These are phyloP conservation scores for Porcisia deanei DNA, from an alignment of 208 protist genomes.

Conservation along the genomic window DNA sequence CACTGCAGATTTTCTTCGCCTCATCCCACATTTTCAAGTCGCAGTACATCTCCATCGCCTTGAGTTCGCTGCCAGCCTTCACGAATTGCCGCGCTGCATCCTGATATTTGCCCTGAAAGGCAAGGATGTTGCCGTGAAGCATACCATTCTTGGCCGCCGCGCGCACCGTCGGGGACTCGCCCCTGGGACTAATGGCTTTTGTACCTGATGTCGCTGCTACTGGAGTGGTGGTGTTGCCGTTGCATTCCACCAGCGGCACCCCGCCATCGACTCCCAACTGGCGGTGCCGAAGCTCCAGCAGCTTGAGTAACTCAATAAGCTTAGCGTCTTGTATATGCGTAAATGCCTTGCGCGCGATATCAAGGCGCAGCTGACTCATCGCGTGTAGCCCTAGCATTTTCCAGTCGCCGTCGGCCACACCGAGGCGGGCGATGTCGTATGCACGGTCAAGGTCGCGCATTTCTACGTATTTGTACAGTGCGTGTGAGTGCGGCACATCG, in stretches of 20 bases:
- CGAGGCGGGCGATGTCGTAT: slow-evolving; percentile 93
- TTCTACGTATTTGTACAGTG: slow-evolving; percentile 93
- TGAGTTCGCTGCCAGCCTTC: slow-evolving; percentile 70
- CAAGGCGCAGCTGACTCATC: slow-evolving; percentile 88
- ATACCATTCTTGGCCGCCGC: slow-evolving; percentile 39
- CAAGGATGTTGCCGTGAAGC: slow-evolving; percentile 88
- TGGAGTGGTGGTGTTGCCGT: neutral
- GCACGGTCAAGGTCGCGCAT: slow-evolving; percentile 87
- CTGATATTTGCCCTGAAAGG: slow-evolving; percentile 94
- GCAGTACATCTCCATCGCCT: slow-evolving; percentile 94
- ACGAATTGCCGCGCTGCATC: slow-evolving; percentile 91
- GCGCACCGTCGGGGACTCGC: neutral
- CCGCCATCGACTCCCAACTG: slow-evolving; percentile 33
- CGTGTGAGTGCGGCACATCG: slow-evolving; percentile 93
- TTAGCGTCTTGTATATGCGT: slow-evolving; percentile 91
- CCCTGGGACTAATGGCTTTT: neutral
- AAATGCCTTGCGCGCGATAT: slow-evolving; percentile 93
- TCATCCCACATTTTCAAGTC: slow-evolving; percentile 95
- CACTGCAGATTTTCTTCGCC: slow-evolving; percentile 89
- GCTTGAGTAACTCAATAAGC: slow-evolving; percentile 92
- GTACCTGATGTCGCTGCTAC: neutral
- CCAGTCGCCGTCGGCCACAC: slow-evolving; percentile 95
- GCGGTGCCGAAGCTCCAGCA: slow-evolving; percentile 72
- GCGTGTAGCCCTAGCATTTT: slow-evolving; percentile 93
- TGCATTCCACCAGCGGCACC: neutral